Evolutionary conservation across 352 stramenopile species (phyloP).

Genomic region (Phytophthora crassamura): DNA sequence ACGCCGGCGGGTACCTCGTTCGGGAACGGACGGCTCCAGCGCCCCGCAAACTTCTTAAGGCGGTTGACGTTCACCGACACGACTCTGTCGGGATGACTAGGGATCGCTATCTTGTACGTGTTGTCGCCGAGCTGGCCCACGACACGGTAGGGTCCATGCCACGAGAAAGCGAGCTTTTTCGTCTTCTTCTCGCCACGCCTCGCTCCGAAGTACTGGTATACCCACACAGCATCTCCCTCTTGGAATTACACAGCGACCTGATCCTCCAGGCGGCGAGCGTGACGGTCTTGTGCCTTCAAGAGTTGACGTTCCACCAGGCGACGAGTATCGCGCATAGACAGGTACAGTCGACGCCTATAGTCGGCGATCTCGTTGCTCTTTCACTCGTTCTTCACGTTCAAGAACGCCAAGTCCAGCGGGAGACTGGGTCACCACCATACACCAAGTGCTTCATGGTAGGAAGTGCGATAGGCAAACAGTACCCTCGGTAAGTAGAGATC

Average conservation of each 20-base stretch:
- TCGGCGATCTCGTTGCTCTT: neutral
- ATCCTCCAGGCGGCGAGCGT: neutral
- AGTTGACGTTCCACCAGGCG: slow-evolving; percentile 2
- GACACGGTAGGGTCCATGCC: neutral
- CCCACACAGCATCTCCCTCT: neutral
- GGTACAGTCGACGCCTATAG: neutral
- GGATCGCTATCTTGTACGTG: neutral
- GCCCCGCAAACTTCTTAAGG: neutral
- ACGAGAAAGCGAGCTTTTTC: slow-evolving; percentile 7
- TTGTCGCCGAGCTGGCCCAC: neutral
- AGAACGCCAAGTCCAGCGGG: slow-evolving; percentile 1
- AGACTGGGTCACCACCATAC: slow-evolving; percentile 6
- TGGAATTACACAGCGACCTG: neutral
- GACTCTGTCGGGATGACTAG: neutral
- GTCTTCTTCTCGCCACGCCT: neutral
- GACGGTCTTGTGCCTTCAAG: neutral
- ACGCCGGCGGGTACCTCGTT: no score
- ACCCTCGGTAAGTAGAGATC: neutral
- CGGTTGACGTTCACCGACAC: slow-evolving; percentile 10
- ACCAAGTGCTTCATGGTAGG: neutral
- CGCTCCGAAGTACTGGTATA: neutral
- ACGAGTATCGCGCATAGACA: neutral
- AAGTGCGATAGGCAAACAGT: neutral
- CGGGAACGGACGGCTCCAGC: neutral
- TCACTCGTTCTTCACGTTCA: neutral